phyloP scores from a whole-genome alignment of 805 yeast species.

The Kodamaea lidongshanica region DNA sequence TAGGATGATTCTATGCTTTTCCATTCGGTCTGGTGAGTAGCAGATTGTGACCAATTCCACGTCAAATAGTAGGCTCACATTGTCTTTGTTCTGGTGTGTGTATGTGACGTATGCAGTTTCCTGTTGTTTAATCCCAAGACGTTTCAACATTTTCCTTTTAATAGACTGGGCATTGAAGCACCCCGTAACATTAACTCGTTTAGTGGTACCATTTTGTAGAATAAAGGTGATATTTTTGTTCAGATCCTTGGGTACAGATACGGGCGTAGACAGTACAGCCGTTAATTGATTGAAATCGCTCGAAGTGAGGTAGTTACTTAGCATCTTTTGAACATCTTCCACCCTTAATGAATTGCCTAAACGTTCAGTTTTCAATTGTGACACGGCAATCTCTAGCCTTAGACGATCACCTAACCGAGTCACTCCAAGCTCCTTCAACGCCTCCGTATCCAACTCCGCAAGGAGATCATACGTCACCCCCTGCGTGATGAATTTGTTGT shows the following conservation, averaged over 20 bases:
- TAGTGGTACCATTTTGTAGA: conserved; percentile 65
- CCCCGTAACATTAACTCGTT: conserved; percentile 64
- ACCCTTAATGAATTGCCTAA: conserved; percentile 17
- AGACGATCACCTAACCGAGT: conserved; percentile 79
- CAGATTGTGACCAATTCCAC: conserved; percentile 79
- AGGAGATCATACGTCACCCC: conserved; percentile 53
- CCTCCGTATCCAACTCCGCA: conserved; percentile 53
- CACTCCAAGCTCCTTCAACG: conserved; percentile 69
- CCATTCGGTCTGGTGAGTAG: conserved; percentile 65
- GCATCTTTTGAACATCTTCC: conserved; percentile 20
- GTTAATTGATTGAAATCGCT: neutral
- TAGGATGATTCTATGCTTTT: conserved; percentile 63
- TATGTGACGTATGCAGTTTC: conserved; percentile 56
- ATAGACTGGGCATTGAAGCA: conserved; percentile 78
- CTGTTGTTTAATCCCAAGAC: conserved; percentile 42
- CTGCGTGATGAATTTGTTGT: conserved; percentile 35
- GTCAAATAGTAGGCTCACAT: conserved; percentile 53
- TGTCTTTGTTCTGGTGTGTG: conserved; percentile 38
- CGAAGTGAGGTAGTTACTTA: conserved; percentile 6
- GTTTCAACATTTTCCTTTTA: conserved; percentile 60
- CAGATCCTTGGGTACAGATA: conserved; percentile 20
- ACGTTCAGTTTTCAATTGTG: conserved; percentile 36
- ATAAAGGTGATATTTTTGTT: conserved; percentile 55
- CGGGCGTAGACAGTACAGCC: conserved; percentile 1
- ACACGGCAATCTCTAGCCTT: conserved; percentile 54